These are phyloP conservation scores for Penicillium sp. DNA, from an alignment of 2,329 filamentous ascomycete species.

Conservation along the genomic window DNA sequence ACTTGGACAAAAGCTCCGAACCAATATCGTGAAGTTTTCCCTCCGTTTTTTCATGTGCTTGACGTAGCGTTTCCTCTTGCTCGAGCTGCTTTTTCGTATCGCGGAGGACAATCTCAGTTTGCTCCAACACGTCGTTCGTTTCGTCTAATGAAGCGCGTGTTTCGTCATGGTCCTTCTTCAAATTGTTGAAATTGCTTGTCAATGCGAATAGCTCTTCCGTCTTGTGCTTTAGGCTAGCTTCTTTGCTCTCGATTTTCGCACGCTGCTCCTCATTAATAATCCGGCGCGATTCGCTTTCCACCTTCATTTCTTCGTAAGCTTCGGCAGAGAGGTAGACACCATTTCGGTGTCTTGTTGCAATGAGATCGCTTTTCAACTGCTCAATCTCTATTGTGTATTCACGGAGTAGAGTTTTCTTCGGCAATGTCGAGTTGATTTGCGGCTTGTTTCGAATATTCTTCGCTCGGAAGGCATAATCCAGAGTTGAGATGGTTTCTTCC, in stretches of 20 bases:
- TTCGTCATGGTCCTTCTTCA: conserved; percentile 86
- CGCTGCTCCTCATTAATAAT: conserved; percentile 90
- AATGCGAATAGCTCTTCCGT: conserved; percentile 86
- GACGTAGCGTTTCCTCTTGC: conserved; percentile 74
- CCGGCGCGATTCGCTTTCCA: conserved; percentile 83
- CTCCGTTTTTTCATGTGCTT: conserved; percentile 84
- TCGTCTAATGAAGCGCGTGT: conserved; percentile 69
- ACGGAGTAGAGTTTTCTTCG: conserved; percentile 84
- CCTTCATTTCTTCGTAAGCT: conserved; percentile 83
- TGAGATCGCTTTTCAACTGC: conserved; percentile 87
- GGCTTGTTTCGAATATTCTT: conserved; percentile 99
- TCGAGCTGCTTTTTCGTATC: conserved; percentile 71
- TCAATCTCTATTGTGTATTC: conserved; percentile 94
- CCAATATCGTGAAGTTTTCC: conserved; percentile 70
- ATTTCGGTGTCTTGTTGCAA: conserved; percentile 87
- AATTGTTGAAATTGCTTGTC: conserved; percentile 77
- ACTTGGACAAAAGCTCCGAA: conserved; percentile 69
- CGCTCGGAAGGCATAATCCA: conserved; percentile 95
- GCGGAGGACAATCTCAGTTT: conserved; percentile 78
- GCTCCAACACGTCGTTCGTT: conserved; percentile 75
- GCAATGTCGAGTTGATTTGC: conserved; percentile 85
- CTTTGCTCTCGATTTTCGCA: conserved; percentile 88
- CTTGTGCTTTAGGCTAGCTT: conserved; percentile 85
- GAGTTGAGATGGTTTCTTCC: conserved; percentile 95
- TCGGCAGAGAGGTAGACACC: conserved; percentile 91